Conservation (phyloP, 352 stramenopile species). For the Phytophthora lateralis region DNA sequence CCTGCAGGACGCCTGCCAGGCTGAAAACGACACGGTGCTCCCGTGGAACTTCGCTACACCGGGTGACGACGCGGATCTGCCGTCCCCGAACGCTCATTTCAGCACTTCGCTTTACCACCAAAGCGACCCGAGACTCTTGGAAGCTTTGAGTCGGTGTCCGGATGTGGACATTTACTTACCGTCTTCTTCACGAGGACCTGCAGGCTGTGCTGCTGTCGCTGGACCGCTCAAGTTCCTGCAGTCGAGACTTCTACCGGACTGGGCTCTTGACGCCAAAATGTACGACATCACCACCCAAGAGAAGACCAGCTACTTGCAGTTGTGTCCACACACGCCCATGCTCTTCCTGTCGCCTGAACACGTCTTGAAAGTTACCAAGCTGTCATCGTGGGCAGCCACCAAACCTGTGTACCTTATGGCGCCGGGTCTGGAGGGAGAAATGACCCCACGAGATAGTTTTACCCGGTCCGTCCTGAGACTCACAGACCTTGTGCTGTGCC, state of each 20-base stretch:
- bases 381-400: conserved; percentile 32
- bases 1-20: conserved; percentile 40
- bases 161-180: conserved; percentile 75
- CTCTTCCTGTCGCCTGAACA: conserved; percentile 48
- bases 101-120: conserved; percentile 23
- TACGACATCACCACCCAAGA: conserved; percentile 17
- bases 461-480: conserved; percentile 14
- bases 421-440: conserved; percentile 7
- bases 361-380: conserved; percentile 18
- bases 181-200: conserved; percentile 21
- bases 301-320: conserved; percentile 45
- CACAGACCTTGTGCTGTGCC: conserved; percentile 31
- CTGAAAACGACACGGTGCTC: conserved; percentile 42
- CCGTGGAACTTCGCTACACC: conserved; percentile 37
- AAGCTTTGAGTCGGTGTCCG: conserved; percentile 49
- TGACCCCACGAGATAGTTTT: not conserved
- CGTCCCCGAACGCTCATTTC: conserved; percentile 6
- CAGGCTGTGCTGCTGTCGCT: conserved; percentile 56
- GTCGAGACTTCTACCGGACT: conserved; percentile 36
- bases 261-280: conserved; percentile 27
- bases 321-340: conserved; percentile 48
- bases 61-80: conserved; percentile 1
- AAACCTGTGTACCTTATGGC: conserved; percentile 58
- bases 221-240: conserved; percentile 36
- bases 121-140: conserved; percentile 46